Conservation (phyloP, 1,284 basidiomycete genomes). For the Ganoderma multipileum region DNA sequence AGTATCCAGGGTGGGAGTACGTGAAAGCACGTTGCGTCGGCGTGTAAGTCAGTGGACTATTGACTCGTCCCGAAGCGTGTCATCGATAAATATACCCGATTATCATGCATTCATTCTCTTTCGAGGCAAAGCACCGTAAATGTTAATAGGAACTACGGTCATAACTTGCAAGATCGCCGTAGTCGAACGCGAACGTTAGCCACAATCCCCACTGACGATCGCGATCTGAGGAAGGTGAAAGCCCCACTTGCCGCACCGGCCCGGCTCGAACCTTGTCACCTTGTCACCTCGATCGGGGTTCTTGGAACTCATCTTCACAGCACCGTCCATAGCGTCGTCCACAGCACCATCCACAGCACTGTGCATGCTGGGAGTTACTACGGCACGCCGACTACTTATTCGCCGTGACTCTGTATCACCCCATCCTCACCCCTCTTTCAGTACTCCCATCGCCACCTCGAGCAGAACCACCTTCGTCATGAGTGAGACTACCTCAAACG, state of each 20-base stretch:
- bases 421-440: background rate
- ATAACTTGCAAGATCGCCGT: background rate
- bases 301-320: background rate
- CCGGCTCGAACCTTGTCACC: background rate
- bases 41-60: no score
- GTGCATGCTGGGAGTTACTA: background rate
- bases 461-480: background rate
- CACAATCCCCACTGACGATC: background rate
- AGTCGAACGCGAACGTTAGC: background rate
- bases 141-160: background rate
- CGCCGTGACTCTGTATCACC: background rate
- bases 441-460: background rate
- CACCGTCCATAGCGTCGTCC: no score
- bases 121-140: no score
- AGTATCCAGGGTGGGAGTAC: no score
- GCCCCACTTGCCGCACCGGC: background rate
- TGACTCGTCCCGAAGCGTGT: no score
- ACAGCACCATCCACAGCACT: no score
- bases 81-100: no score
- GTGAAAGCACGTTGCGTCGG: no score
- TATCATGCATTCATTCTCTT: no score
- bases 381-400: background rate
- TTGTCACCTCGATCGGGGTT: no score
- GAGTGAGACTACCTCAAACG: background rate
- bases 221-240: background rate